Percentiles rank a stretch among this genome's conserved stretches.
phyloP scores from a whole-genome alignment of 345 rosid genomes.

The Linum trigynum region DNA sequence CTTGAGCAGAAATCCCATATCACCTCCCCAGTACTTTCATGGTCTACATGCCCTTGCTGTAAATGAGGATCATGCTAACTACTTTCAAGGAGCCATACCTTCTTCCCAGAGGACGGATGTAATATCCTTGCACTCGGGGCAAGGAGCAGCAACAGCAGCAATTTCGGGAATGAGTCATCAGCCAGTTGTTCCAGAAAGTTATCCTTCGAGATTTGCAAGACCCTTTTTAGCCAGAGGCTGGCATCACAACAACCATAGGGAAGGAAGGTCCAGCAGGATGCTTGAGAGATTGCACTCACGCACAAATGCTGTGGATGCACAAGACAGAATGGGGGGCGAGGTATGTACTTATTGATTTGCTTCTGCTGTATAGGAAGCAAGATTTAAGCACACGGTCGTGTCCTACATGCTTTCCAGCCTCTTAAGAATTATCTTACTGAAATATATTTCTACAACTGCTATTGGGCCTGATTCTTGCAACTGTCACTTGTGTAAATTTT shows the following conservation, averaged over 20 bases:
- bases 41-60: conserved; percentile 40
- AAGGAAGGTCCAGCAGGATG: conserved; percentile 56
- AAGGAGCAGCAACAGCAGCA: conserved; percentile 42
- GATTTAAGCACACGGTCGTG: too few species aligned
- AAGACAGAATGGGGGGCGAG: conserved; percentile 53
- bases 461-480: neutral
- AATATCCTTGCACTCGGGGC: conserved; percentile 38
- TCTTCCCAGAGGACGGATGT: conserved; percentile 50
- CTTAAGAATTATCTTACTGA: neutral
- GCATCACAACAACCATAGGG: conserved; percentile 49
- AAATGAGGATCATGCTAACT: conserved; percentile 38
- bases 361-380: too few species aligned
- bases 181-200: conserved; percentile 38
- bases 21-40: conserved; percentile 35
- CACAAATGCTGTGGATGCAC: conserved; percentile 42
- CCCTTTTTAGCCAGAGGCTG: conserved; percentile 40
- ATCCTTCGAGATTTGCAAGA: conserved; percentile 54
- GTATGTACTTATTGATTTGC: conserved; percentile 21
- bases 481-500: neutral
- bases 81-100: conserved; percentile 54
- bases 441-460: neutral
- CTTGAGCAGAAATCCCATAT: conserved; percentile 36
- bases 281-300: conserved; percentile 50
- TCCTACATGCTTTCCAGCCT: too few species aligned
- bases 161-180: conserved; percentile 24